Evolutionary conservation across 2,329 filamentous ascomycete genomes (phyloP).

Genomic region (Apiospora arundinis): DNA sequence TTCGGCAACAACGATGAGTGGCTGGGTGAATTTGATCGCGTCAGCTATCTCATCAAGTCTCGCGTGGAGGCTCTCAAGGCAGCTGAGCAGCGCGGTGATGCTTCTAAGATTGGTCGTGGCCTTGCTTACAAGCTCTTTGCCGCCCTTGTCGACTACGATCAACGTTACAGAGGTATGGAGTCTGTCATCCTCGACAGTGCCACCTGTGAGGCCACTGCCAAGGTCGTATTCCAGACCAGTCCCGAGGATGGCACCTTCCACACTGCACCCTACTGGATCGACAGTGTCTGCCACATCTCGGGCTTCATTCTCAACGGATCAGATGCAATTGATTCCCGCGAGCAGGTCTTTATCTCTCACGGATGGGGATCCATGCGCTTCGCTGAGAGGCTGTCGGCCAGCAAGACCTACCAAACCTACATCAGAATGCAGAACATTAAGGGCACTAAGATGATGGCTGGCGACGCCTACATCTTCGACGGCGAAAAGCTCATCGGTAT

Average conservation of each 20-base stretch:
- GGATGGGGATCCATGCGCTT: conserved; percentile 63
- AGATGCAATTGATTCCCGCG: conserved; percentile 59
- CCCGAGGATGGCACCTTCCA: conserved; percentile 58
- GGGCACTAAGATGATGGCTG: conserved; percentile 57
- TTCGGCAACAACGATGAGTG: conserved; percentile 66
- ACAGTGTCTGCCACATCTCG: conserved; percentile 64
- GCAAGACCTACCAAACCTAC: conserved; percentile 61
- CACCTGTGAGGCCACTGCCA: conserved; percentile 59
- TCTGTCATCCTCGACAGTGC: conserved; percentile 63
- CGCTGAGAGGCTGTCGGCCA: conserved; percentile 50
- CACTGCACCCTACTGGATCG: conserved; percentile 64
- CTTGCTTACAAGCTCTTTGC: conserved; percentile 77
- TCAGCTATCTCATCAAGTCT: conserved; percentile 71
- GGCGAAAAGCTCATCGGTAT: conserved; percentile 56
- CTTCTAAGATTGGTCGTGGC: conserved; percentile 75
- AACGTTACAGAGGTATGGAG: conserved; percentile 62
- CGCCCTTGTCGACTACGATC: conserved; percentile 62
- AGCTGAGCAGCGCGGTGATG: conserved; percentile 68
- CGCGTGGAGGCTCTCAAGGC: conserved; percentile 64
- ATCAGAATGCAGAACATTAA: conserved; percentile 63
- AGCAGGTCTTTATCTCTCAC: conserved; percentile 65
- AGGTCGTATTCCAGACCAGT: conserved; percentile 56
- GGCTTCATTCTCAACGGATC: conserved; percentile 68
- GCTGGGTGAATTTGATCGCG: conserved; percentile 70
- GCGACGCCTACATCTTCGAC: conserved; percentile 62